phyloP scores from a whole-genome alignment of 2,329 filamentous ascomycete species.

The Epichloe scottii region DNA sequence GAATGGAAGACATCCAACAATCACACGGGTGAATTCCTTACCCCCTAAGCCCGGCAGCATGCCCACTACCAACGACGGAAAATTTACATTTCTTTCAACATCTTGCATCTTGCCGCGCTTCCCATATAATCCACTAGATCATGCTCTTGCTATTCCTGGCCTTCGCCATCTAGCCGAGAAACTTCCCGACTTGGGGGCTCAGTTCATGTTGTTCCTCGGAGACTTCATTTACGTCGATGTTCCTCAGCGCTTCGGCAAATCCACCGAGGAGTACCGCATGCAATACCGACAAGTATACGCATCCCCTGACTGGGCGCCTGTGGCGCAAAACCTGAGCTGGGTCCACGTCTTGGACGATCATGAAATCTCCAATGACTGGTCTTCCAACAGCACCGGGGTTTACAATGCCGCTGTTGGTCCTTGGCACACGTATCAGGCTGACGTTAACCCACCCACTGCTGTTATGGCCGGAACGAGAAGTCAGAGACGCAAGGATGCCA shows the following conservation, averaged over 20 bases:
- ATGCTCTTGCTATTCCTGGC: conserved; percentile 72
- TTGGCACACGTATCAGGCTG: conserved; percentile 75
- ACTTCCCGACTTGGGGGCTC: conserved; percentile 57
- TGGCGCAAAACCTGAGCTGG: conserved; percentile 78
- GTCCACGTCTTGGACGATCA: conserved; percentile 95
- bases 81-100: conserved; percentile 82
- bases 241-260: conserved; percentile 62
- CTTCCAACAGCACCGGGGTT: conserved; percentile 44
- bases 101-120: conserved; percentile 89
- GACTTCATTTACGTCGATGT: conserved; percentile 91
- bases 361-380: conserved; percentile 81
- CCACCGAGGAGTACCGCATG: conserved; percentile 65
- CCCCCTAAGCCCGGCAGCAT: conserved; percentile 58
- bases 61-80: conserved; percentile 47
- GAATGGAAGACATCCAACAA: conserved; percentile 82
- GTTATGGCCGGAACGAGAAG: conserved; percentile 32
- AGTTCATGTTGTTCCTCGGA: conserved; percentile 72
- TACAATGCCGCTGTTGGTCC: conserved; percentile 61
- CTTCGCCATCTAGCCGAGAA: conserved; percentile 64
- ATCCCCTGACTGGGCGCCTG: conserved; percentile 76
- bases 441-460: conserved; percentile 66
- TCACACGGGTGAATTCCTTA: conserved; percentile 68
- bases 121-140: conserved; percentile 74
- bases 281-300: conserved; percentile 95
- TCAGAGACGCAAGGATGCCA: conserved; percentile 40